Percentiles rank a stretch among this genome's conserved stretches.
phyloP scores from a whole-genome alignment of 2,329 filamentous ascomycete species.

The Pyrenochaeta sp. region DNA sequence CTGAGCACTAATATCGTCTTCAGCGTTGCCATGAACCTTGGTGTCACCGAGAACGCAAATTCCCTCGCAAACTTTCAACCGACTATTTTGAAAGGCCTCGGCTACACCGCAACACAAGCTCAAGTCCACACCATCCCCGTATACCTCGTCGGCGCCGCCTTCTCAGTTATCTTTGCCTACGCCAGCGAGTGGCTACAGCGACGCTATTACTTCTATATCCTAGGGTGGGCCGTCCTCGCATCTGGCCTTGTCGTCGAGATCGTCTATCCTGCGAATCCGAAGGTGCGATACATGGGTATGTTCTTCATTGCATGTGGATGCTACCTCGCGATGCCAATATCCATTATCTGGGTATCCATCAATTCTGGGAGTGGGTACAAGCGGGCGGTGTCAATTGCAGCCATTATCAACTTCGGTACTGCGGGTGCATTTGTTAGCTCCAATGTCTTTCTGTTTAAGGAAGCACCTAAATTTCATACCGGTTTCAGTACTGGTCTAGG shows the following conservation, averaged over 20 bases:
- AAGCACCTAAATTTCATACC: constrained; percentile 35
- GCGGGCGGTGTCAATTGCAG: constrained; percentile 27
- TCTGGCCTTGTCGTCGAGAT: constrained; percentile 61
- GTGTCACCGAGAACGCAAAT: constrained; percentile 44
- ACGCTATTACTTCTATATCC: constrained; percentile 42
- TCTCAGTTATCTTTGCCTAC: constrained; percentile 41
- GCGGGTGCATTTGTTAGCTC: constrained; percentile 64
- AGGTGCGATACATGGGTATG: constrained; percentile 61
- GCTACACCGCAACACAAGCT: constrained; percentile 44
- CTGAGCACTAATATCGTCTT: background rate
- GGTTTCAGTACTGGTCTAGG: constrained; percentile 42
- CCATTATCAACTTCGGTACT: constrained; percentile 56
- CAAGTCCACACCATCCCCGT: constrained; percentile 49
- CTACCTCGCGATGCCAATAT: constrained; percentile 65
- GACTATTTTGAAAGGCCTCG: constrained; percentile 47
- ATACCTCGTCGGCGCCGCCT: constrained; percentile 41
- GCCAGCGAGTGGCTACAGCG: constrained; percentile 34
- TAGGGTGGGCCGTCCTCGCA: constrained; percentile 51
- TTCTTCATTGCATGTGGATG: constrained; percentile 64
- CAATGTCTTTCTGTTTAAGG: constrained; percentile 39
- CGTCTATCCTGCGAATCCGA: constrained; percentile 44
- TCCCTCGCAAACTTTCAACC: constrained; percentile 45
- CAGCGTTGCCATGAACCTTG: constrained; percentile 39
- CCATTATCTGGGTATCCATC: constrained; percentile 66
- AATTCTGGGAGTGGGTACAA: constrained; percentile 51